These are phyloP conservation scores for Chaetoscypha palmicola DNA, from an alignment of 2,329 filamentous ascomycete genomes.

Conservation along the genomic window DNA sequence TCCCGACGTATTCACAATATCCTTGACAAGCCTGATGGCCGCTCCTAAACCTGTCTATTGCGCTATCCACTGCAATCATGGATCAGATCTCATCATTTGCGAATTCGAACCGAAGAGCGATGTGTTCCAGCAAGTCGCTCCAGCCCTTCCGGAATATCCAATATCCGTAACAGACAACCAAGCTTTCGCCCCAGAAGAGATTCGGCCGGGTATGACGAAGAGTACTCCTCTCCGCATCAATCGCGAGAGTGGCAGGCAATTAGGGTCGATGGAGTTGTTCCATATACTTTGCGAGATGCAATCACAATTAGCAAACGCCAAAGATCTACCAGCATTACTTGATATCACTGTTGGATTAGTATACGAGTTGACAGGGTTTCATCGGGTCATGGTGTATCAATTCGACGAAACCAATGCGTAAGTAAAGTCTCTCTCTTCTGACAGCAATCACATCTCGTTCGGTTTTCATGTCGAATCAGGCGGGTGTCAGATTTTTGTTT, in stretches of 20 bases:
- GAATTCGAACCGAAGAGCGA: slow-evolving; percentile 20
- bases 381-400: slow-evolving; percentile 19
- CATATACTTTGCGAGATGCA: slow-evolving; percentile 21
- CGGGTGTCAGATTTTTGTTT: background rate
- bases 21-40: slow-evolving; percentile 14
- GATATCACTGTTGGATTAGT: slow-evolving; percentile 22
- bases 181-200: slow-evolving; percentile 10
- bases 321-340: slow-evolving; percentile 11
- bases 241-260: slow-evolving; percentile 12
- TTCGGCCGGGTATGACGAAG: slow-evolving; percentile 8
- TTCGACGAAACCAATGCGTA: slow-evolving; percentile 18
- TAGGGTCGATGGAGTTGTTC: slow-evolving; percentile 22
- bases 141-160: slow-evolving; percentile 11
- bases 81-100: slow-evolving; percentile 18
- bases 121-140: slow-evolving; percentile 11
- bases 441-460: background rate
- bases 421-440: background rate
- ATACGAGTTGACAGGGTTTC: slow-evolving; percentile 19
- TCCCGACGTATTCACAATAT: slow-evolving; percentile 20
- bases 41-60: slow-evolving; percentile 15
- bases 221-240: slow-evolving; percentile 17
- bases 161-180: slow-evolving; percentile 13
- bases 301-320: slow-evolving; percentile 14
- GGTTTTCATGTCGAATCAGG: background rate
- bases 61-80: slow-evolving; percentile 16